Conservation (phyloP, 129 eudicot genomes). For the Erigeron canadensis region DNA sequence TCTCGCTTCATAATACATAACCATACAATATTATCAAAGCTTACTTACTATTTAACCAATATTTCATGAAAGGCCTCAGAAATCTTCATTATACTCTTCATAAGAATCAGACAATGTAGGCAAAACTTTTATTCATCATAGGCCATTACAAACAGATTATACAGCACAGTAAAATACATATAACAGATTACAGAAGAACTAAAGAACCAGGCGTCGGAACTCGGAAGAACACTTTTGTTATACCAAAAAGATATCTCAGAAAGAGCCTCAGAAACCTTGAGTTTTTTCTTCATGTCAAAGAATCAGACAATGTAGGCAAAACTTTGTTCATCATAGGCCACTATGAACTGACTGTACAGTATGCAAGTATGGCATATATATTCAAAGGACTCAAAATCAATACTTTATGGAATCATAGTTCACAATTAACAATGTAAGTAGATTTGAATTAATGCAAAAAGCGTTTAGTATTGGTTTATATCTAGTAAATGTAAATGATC, state of each 20-base stretch:
- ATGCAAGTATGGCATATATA: not conserved
- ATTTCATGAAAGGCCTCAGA: conserved; percentile 17
- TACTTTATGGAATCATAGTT: not conserved
- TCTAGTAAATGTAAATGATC: no score
- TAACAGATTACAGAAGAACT: no score
- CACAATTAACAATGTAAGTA: not conserved
- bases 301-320: conserved; percentile 39
- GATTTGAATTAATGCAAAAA: not conserved
- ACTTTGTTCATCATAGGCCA: conserved; percentile 34
- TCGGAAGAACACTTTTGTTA: no score
- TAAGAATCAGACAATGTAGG: conserved; percentile 2
- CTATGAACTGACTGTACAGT: not conserved
- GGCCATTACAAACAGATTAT: not conserved
- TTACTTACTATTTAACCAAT: not conserved
- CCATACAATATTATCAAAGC: not conserved
- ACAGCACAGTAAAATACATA: no score
- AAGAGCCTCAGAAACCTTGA: conserved; percentile 26
- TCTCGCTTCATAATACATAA: not conserved
- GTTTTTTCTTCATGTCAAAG: conserved; percentile 13
- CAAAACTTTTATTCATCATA: not conserved
- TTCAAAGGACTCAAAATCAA: no score
- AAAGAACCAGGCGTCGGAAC: no score
- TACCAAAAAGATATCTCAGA: no score
- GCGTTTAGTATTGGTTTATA: not conserved
- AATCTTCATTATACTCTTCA: not conserved